Conservation (phyloP, 2,329 filamentous ascomycete species). For the Tolypocladium tundrense region DNA sequence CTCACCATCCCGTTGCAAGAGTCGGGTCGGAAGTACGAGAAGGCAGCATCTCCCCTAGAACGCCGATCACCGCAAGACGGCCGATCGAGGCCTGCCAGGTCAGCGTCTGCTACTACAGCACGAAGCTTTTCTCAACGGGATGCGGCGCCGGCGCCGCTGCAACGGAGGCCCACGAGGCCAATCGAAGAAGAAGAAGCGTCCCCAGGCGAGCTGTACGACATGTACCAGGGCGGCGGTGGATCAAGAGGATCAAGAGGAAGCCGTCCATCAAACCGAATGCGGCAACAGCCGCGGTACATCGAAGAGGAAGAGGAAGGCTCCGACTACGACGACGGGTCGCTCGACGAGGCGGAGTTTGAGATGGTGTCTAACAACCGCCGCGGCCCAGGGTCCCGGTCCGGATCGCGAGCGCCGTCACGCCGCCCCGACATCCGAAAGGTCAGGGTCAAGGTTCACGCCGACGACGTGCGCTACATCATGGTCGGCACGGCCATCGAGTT, state of each 20-base stretch:
- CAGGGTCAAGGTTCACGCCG: constrained; percentile 82
- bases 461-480: constrained; percentile 90
- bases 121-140: constrained; percentile 33
- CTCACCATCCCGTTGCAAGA: constrained; percentile 51
- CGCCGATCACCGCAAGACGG: constrained; percentile 26
- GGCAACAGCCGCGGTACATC: constrained; percentile 50
- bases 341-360: constrained; percentile 72
- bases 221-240: constrained; percentile 37
- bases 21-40: constrained; percentile 44
- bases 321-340: constrained; percentile 57
- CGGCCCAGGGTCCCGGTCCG: constrained; percentile 33
- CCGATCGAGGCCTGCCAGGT: constrained; percentile 27
- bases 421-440: constrained; percentile 65
- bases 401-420: constrained; percentile 45
- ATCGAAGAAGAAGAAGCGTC: constrained; percentile 51
- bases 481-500: constrained; percentile 65
- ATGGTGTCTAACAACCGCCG: constrained; percentile 53
- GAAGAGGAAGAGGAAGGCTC: constrained; percentile 76
- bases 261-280: constrained; percentile 17
- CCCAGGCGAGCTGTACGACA: constrained; percentile 60
- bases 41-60: constrained; percentile 36
- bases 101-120: constrained; percentile 34
- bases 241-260: constrained; percentile 26
- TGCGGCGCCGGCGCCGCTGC: constrained; percentile 14
- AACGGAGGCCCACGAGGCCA: constrained; percentile 16